phyloP scores from a whole-genome alignment of 2,329 filamentous ascomycete species.

The Trichoderma cornu-damae region DNA sequence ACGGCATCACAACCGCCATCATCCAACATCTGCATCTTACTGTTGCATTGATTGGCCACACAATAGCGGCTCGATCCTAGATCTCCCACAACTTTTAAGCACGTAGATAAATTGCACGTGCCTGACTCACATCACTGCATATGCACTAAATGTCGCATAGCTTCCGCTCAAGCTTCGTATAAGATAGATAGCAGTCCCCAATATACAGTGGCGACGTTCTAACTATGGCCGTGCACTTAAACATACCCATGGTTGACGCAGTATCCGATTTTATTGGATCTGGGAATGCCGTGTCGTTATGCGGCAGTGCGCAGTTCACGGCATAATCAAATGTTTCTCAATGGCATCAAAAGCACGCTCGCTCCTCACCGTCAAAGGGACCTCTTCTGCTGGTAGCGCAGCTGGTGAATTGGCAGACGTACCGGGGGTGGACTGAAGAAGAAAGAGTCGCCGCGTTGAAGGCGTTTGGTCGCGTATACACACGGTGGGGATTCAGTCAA shows the following conservation, averaged over 20 bases:
- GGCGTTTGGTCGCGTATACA: conserved; percentile 69
- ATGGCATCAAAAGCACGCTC: conserved; percentile 49
- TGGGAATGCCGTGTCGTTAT: conserved; percentile 46
- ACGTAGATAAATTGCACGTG: neutral
- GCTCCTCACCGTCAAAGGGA: conserved; percentile 37
- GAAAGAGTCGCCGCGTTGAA: conserved; percentile 48
- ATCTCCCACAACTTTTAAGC: neutral
- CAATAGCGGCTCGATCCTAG: neutral
- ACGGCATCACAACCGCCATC: neutral
- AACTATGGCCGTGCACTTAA: too few relatives aligned
- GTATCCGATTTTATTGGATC: conserved; percentile 44
- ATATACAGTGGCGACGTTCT: too few relatives aligned
- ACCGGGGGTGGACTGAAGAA: conserved; percentile 38
- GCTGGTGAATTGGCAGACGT: conserved; percentile 27
- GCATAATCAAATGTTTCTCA: conserved; percentile 52
- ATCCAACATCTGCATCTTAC: neutral
- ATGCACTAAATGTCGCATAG: neutral
- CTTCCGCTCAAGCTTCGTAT: too few relatives aligned
- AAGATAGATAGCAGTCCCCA: too few relatives aligned
- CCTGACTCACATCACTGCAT: neutral
- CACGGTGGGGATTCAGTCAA: conserved; percentile 77
- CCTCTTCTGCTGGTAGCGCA: conserved; percentile 47
- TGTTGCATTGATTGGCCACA: neutral
- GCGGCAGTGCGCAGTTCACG: conserved; percentile 47
- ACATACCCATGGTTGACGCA: conserved; percentile 49